Conservation (phyloP, 192 early-diverging fungal species). For the Backusella circina region DNA sequence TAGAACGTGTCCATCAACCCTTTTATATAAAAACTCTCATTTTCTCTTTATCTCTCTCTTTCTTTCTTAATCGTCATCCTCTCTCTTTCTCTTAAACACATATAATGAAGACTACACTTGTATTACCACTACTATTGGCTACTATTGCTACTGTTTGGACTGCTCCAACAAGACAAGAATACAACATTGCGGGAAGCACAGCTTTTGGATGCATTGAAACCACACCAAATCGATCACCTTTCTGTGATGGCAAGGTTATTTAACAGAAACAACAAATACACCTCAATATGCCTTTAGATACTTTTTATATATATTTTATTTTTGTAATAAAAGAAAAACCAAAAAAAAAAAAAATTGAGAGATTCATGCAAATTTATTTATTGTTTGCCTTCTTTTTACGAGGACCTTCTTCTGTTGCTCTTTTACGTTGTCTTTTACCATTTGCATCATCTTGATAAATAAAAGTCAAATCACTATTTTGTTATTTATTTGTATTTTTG, state of each 20-base stretch:
- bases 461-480: not conserved
- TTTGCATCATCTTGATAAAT: conserved; percentile 11
- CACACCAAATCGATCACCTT: not conserved
- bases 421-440: conserved; percentile 22
- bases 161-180: not conserved
- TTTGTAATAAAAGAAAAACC: not conserved
- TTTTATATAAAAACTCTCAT: not conserved
- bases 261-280: not conserved
- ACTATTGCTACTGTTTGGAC: not conserved
- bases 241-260: not conserved
- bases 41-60: not conserved
- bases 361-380: not conserved
- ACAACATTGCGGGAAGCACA: not conserved
- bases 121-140: not conserved
- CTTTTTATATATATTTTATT: not conserved
- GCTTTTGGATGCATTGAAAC: not conserved
- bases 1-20: not conserved
- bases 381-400: conserved; percentile 11
- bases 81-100: not conserved
- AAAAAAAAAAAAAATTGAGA: not conserved
- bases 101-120: not conserved
- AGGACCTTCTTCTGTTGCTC: conserved; percentile 12
- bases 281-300: not conserved
- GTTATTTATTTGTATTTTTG: not conserved
- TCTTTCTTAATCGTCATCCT: not conserved